Base-by-base conservation (phyloP, 2,329 filamentous ascomycete genomes). In the Fusarium sp. region DNA sequence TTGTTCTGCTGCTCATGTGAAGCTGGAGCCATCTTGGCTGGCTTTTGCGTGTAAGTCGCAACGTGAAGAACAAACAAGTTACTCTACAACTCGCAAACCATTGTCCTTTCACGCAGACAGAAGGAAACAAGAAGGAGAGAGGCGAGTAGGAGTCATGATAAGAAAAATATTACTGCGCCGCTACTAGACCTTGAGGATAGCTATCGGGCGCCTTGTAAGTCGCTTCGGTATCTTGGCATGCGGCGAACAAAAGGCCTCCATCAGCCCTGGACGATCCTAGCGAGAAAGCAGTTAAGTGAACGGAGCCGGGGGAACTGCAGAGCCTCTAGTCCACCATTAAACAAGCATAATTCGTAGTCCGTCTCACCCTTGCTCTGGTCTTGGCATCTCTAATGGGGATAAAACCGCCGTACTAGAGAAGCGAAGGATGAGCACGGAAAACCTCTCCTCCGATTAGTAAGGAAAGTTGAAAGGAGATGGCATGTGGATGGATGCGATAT, bases 301-400 rank as follows among this genome's bases (percentile, higher is more conserved):
- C 57, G 38, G 59, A 55, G 51, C 39, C 47, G 63, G 55, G 55
- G 45, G 21, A 42, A 43, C 59, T 39, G 52, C 49, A 57, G 59
- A 67, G 57, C 57, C 57, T 55, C 49, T 52, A 52, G 34, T 52
- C 49, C 24, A 24, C 42, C 24, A 40, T 50, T 31, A 60, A 66
- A 63, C 67, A 73, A 69, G 67, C 70, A 72, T 73, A 47, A 53
- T 59, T 58, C 43, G 62, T 46, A 42, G 46, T 46, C n/a, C 19
- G 15, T 24, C 24, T 38, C 22, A 52, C 28, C 57, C 50, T 43
- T 21, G 24, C 31, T 46, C 52, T 52, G 26, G 22, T 31, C 66
- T 63, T 70, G 66, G 61, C 62, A 62, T 44, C 66, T 57, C 28
- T 40, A 58, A 69, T 47, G 52, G 43, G 66, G 7, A 64, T 24